These are phyloP conservation scores for Crithidia fasciculata DNA, from an alignment of 208 protist genomes.

Conservation along the genomic window DNA sequence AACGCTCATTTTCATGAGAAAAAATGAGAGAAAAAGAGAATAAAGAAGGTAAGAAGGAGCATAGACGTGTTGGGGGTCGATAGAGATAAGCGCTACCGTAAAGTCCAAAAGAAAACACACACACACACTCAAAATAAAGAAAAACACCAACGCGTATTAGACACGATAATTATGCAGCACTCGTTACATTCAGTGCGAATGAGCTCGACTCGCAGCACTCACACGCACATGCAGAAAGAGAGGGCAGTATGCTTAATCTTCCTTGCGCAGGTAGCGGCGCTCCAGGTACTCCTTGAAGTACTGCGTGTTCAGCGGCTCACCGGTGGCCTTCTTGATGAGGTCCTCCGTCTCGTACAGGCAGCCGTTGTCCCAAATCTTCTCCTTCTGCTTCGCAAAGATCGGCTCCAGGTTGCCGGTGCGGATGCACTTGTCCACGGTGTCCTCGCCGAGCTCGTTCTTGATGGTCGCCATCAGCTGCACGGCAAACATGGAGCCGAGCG, in stretches of 20 bases:
- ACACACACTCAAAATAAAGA: no score
- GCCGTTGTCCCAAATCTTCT: slow-evolving; percentile 77
- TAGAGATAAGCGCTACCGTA: no score
- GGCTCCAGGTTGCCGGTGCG: slow-evolving; percentile 62
- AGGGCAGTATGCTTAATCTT: background rate
- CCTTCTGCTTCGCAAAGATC: slow-evolving; percentile 75
- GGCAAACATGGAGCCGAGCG: slow-evolving; percentile 82
- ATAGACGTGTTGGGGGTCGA: no score
- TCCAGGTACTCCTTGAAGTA: slow-evolving; percentile 76
- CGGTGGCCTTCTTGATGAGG: slow-evolving; percentile 75
- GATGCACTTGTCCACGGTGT: slow-evolving; percentile 60
- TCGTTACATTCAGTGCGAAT: no score
- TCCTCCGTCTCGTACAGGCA: slow-evolving; percentile 73
- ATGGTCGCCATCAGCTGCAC: slow-evolving; percentile 83
- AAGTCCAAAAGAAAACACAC: no score
- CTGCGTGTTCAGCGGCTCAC: slow-evolving; percentile 71
- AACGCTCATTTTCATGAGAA: no score
- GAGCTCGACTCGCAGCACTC: no score
- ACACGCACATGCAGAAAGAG: no score
- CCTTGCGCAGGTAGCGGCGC: slow-evolving; percentile 58
- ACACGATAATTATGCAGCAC: no score
- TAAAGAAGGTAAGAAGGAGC: no score
- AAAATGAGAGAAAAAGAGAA: no score
- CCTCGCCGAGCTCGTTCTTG: slow-evolving; percentile 62
- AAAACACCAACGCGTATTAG: no score